Evolutionary conservation across 208 protist species (phyloP).

Genomic region (Leishmania mexicana): DNA sequence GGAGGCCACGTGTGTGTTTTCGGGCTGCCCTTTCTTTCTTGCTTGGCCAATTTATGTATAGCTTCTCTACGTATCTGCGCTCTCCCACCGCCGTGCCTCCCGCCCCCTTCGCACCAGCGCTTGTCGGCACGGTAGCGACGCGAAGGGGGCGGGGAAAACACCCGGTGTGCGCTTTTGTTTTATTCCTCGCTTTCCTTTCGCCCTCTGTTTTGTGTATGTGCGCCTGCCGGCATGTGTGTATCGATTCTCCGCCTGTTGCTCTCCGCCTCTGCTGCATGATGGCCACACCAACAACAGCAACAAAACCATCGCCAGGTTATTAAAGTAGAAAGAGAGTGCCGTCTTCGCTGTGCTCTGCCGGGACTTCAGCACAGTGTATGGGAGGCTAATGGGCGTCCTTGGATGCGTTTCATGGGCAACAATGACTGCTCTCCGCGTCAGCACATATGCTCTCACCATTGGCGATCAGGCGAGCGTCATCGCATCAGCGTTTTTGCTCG

Average conservation of each 20-base stretch:
- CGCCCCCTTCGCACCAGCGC: background rate
- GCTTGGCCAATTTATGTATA: background rate
- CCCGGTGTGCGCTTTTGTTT: constrained; percentile 3
- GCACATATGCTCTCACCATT: background rate
- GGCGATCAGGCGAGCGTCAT: background rate
- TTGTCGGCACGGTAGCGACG: background rate
- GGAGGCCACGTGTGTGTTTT: background rate
- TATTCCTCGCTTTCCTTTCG: background rate
- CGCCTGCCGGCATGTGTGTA: background rate
- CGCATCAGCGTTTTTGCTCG: background rate
- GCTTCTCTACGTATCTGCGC: background rate
- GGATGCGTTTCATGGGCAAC: background rate
- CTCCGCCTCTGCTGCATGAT: background rate
- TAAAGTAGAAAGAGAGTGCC: background rate
- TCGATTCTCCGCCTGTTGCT: background rate
- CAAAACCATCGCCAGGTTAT: background rate
- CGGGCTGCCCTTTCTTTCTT: background rate
- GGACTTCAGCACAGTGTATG: background rate
- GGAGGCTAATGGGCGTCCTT: background rate
- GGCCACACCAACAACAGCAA: background rate
- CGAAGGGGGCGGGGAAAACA: background rate
- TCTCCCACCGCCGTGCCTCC: background rate
- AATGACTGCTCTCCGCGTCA: background rate
- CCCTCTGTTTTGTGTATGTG: background rate
- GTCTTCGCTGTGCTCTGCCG: background rate